phyloP scores from a whole-genome alignment of 2,329 filamentous ascomycete species.

The Paraphoma chrysanthemicola region DNA sequence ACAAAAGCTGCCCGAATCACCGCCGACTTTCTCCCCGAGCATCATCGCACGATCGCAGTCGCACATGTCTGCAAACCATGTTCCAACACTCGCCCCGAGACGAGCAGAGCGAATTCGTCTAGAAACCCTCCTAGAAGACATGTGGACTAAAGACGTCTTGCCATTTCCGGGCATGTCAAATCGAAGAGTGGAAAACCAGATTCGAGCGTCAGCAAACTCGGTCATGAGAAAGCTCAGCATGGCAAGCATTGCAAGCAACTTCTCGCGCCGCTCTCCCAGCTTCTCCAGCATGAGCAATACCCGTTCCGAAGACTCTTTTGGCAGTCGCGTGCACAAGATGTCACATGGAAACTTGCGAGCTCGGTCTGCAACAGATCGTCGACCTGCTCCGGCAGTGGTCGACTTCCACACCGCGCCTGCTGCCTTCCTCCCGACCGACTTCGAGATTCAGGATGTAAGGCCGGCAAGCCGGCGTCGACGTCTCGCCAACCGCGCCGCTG shows the following conservation, averaged over 20 bases:
- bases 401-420: conserved; percentile 57
- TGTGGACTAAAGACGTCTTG: conserved; percentile 82
- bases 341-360: conserved; percentile 35
- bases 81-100: conserved; percentile 75
- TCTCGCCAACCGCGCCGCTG: conserved; percentile 33
- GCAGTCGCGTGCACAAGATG: conserved; percentile 33
- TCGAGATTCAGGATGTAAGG: conserved; percentile 48
- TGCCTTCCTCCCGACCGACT: conserved; percentile 57
- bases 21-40: conserved; percentile 52
- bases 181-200: conserved; percentile 72
- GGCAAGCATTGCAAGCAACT: conserved; percentile 78
- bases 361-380: conserved; percentile 32
- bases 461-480: conserved; percentile 34
- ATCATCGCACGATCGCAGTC: conserved; percentile 81
- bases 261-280: conserved; percentile 74
- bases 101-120: conserved; percentile 78
- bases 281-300: conserved; percentile 52
- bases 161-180: conserved; percentile 83
- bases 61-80: conserved; percentile 69
- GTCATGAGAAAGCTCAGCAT: conserved; percentile 89
- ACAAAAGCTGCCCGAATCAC: conserved; percentile 62
- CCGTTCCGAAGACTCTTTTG: conserved; percentile 44
- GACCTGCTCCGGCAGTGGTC: conserved; percentile 43
- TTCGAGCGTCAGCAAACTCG: conserved; percentile 80
- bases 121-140: conserved; percentile 75